Evolutionary conservation across 306 rosid genomes (phyloP), one percentile per base, ranked within the genome.

Genomic region (Trifolium pratense): DNA sequence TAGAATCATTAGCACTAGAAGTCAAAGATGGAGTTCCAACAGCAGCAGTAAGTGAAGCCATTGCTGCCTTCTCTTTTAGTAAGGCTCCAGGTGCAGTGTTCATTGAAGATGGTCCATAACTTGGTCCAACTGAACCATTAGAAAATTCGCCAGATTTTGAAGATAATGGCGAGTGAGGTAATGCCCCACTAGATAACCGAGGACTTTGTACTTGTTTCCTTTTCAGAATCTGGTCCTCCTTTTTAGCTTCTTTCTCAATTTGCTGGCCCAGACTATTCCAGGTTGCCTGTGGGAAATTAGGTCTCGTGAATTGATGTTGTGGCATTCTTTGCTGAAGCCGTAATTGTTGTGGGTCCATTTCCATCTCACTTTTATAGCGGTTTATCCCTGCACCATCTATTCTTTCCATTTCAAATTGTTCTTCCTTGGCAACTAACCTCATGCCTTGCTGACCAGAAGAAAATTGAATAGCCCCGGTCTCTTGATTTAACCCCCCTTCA

Each of bases 111-210:
- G 79, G 86, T 83, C 96, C 97, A 66, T 78, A 90, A 74, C 87
- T 91, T 69, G 91, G 90, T 80, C 96, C 96, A 53, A 76, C 85
- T 32, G 99, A 89, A 80, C 97, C 91, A 81, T 83, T 87, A 37
- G 99, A 95, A 80, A 91, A 85, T 51, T 95, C 99, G 80, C 97
- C 96, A 0, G 99, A 95, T 77, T 90, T 95, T 13, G 92, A 88
- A 51, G 96, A 91, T 71, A 91, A 70, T 7, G 97, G 95, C 14
- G 97, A 90, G 70, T 91, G 97, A 78, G 87, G 69, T 85, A 88
- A 57, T 79, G 91, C 71, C 53, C 88, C 99, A 11, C 81, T n/a
- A 42, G 99, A 87, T 75, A 95, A 59, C 53, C 93, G 88, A 55
- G 99, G 99, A 81, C 99, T 95, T 70, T 90, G 97, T 49, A 73